These are phyloP conservation scores for Groenewaldozyma sp. DNA, from an alignment of 1,139 yeast species.

Conservation along the genomic window DNA sequence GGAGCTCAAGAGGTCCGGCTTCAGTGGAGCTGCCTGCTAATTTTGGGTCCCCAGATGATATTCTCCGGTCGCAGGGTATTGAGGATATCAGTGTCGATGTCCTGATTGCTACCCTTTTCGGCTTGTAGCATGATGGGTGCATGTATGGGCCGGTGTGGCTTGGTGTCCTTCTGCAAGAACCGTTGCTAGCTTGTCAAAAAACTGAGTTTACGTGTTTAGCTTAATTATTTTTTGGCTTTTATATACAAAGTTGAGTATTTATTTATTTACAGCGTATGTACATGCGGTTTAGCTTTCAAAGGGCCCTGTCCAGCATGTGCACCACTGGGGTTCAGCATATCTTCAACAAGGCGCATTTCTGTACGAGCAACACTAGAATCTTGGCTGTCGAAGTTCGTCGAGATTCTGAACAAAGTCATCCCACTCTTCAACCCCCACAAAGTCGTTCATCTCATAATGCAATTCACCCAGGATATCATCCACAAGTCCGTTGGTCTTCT, in stretches of 20 bases:
- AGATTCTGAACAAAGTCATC: conserved; percentile 18
- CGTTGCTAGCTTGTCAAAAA: too few species aligned
- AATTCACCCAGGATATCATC: conserved; percentile 5
- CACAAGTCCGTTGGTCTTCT: background rate
- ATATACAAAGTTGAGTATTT: too few species aligned
- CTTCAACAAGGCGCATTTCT: too few species aligned
- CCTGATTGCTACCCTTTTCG: background rate
- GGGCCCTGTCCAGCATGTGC: too few species aligned
- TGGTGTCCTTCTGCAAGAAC: too few species aligned
- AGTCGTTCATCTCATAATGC: conserved; percentile 7
- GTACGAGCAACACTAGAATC: too few species aligned
- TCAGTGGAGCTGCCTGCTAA: background rate
- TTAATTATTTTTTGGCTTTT: too few species aligned
- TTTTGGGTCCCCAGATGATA: conserved; percentile 2
- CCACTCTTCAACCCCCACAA: conserved; percentile 20
- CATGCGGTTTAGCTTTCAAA: too few species aligned
- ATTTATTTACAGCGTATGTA: too few species aligned
- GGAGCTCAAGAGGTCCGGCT: background rate
- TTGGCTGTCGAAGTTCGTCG: conserved; percentile 7
- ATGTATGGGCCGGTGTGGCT: too few species aligned
- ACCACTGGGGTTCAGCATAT: too few species aligned
- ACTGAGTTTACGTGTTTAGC: too few species aligned
- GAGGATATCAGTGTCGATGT: conserved; percentile 2
- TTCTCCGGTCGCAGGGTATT: conserved; percentile 1
- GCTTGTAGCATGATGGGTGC: background rate